Percentiles rank a stretch among this genome's conserved stretches.
These are phyloP conservation scores for Echites panduratus DNA, from an alignment of 257 asterid genomes.

Conservation along the genomic window DNA sequence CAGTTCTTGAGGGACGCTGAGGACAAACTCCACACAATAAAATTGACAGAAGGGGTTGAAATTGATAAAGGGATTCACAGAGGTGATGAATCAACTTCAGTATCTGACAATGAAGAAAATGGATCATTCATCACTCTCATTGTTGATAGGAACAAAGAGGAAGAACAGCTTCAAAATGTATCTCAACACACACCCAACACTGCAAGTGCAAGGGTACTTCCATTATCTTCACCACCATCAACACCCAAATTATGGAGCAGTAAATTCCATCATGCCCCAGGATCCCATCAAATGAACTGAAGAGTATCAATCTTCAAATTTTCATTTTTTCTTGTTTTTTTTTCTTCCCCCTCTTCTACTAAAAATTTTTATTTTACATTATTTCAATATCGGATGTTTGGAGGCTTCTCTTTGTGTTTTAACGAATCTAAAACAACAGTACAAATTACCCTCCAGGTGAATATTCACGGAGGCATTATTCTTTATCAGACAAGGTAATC, in stretches of 20 bases:
- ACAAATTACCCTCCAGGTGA: constrained; percentile 7
- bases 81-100: constrained; percentile 20
- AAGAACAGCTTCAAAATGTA: constrained; percentile 11
- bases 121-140: constrained; percentile 35
- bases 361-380: background rate
- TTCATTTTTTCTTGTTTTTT: background rate
- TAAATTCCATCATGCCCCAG: constrained; percentile 3
- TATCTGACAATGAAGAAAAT: constrained; percentile 23
- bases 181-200: constrained; percentile 22
- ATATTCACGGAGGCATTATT: constrained; percentile 22
- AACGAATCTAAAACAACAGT: constrained; percentile 2
- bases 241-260: constrained; percentile 9
- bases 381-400: background rate
- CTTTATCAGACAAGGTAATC: constrained; percentile 18
- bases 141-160: constrained; percentile 21
- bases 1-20: constrained; percentile 35
- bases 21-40: constrained; percentile 24
- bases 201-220: constrained; percentile 34
- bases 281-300: constrained; percentile 5
- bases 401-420: background rate
- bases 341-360: background rate
- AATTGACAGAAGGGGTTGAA: constrained; percentile 17
- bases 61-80: background rate
- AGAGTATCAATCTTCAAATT: background rate
- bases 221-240: constrained; percentile 25